Evolutionary conservation across 257 asterid species (phyloP).

Genomic region (Gentiana straminea): DNA sequence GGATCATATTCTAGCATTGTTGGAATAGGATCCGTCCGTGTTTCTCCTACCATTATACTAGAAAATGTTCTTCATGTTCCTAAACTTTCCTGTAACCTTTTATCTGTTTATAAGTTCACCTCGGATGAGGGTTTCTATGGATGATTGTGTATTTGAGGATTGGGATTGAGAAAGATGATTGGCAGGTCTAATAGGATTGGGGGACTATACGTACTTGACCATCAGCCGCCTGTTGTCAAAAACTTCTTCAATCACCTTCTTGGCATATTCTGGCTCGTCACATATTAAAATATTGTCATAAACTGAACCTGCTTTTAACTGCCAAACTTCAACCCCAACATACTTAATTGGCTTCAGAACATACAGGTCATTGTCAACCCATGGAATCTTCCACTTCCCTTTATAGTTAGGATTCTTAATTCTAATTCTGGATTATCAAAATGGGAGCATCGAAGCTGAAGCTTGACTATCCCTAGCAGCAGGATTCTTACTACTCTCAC

Average conservation of each 20-base stretch:
- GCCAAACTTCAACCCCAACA: conserved; percentile 86
- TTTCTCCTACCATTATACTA: no score
- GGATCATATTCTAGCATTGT: no score
- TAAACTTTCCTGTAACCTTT: no score
- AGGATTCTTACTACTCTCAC: conserved; percentile 14
- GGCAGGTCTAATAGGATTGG: no score
- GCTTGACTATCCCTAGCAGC: conserved; percentile 2
- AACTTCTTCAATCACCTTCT: conserved; percentile 59
- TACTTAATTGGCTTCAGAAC: conserved; percentile 76
- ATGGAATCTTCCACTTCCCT: conserved; percentile 11
- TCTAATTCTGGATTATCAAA: background rate
- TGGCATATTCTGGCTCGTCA: conserved; percentile 78
- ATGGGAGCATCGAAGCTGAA: conserved; percentile 33
- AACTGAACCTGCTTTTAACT: conserved; percentile 87
- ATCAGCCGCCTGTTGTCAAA: conserved; percentile 67
- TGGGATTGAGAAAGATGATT: no score
- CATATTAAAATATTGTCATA: conserved; percentile 70
- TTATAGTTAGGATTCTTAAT: conserved; percentile 7
- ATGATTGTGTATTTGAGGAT: no score
- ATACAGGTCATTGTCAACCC: conserved; percentile 38
- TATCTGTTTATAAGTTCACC: no score
- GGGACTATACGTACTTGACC: no score
- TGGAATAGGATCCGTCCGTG: no score
- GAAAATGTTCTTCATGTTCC: no score
- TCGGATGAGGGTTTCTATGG: no score